Conservation (phyloP, 2,329 filamentous ascomycete genomes). For the Cordyceps militaris region DNA sequence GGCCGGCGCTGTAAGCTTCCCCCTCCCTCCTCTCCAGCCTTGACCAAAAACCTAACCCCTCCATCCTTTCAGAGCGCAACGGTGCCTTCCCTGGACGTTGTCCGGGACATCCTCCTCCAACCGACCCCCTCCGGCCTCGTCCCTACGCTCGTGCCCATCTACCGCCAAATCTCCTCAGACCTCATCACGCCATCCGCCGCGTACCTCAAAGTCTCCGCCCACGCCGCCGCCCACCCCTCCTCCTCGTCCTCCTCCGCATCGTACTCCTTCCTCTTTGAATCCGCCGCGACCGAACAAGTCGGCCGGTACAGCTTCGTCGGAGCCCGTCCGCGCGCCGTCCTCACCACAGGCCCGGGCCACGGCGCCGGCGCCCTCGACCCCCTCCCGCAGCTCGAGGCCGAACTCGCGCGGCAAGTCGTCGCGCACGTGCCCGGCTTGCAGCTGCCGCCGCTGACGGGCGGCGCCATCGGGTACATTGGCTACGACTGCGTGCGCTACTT, state of each 20-base stretch:
- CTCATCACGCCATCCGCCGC: conserved; percentile 91
- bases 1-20: conserved; percentile 24
- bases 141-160: conserved; percentile 73
- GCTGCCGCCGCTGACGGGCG: conserved; percentile 81
- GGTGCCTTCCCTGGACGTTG: conserved; percentile 40
- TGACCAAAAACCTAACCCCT: neutral
- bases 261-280: conserved; percentile 92
- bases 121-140: conserved; percentile 22
- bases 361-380: conserved; percentile 74
- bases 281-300: conserved; percentile 86
- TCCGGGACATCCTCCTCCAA: conserved; percentile 36
- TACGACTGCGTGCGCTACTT: conserved; percentile 98
- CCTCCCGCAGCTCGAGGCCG: conserved; percentile 71
- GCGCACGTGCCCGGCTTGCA: conserved; percentile 74
- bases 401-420: conserved; percentile 72
- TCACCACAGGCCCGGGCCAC: conserved; percentile 83
- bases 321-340: conserved; percentile 68
- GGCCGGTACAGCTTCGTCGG: conserved; percentile 95
- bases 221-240: conserved; percentile 40
- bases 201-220: conserved; percentile 81
- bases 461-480: conserved; percentile 91
- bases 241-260: conserved; percentile 45
- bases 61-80: conserved; percentile 29
- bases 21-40: neutral
- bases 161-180: conserved; percentile 81